Evolutionary conservation across 2,329 filamentous ascomycete species (phyloP).

Genomic region (Aspergillus carbonarius): DNA sequence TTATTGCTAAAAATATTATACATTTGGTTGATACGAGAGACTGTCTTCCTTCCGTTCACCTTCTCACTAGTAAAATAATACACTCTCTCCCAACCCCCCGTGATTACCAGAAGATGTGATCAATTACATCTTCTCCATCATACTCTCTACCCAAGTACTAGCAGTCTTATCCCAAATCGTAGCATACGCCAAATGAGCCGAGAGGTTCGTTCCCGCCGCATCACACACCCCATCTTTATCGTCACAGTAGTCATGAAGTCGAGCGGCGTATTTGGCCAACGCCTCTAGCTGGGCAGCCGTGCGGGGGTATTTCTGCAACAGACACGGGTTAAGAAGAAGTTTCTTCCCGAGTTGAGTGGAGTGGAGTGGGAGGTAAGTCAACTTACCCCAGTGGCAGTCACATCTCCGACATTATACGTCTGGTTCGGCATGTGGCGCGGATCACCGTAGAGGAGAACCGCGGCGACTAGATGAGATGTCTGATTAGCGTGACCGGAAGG

Average conservation of each 20-base stretch:
- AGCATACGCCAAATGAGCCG: neutral
- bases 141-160: neutral
- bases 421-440: neutral
- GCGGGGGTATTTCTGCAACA: neutral
- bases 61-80: too few relatives aligned
- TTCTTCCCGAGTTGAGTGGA: too few relatives aligned
- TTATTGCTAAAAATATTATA: too few relatives aligned
- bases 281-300: neutral
- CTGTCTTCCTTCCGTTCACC: too few relatives aligned
- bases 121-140: neutral
- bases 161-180: neutral
- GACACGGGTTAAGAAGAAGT: too few relatives aligned
- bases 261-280: neutral
- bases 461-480: neutral
- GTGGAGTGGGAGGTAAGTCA: too few relatives aligned
- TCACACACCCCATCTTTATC: neutral
- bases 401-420: neutral
- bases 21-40: too few relatives aligned
- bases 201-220: neutral
- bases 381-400: neutral
- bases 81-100: too few relatives aligned
- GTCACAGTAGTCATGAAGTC: neutral
- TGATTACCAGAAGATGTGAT: too few relatives aligned
- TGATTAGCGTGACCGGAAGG: too few relatives aligned
- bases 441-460: neutral